Conservation (phyloP, 2,329 filamentous ascomycete genomes). For the Alternaria arborescens region DNA sequence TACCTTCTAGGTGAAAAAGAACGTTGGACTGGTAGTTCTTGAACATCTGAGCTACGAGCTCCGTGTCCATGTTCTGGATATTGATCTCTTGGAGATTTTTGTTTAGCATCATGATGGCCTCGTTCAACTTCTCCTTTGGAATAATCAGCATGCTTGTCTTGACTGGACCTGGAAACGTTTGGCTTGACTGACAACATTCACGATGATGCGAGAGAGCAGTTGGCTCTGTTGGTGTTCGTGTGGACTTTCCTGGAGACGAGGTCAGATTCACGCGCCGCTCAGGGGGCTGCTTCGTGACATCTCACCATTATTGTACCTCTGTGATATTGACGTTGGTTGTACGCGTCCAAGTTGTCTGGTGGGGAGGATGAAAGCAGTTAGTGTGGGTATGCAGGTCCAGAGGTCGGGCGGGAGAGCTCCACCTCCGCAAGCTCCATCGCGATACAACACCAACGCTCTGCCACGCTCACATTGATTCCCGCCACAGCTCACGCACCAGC, state of each 20-base stretch:
- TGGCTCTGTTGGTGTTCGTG: conserved; percentile 98
- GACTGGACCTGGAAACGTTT: conserved; percentile 1
- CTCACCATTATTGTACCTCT: conserved; percentile 38
- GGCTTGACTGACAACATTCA: conserved; percentile 81
- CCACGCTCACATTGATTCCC: not conserved
- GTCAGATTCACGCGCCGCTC: conserved; percentile 22
- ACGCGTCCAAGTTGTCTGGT: conserved; percentile 34
- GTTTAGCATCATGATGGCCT: conserved; percentile 91
- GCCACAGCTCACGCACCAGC: not conserved
- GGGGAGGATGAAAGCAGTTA: conserved; percentile 40
- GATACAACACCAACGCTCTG: conserved; percentile 8
- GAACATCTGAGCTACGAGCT: conserved; percentile 98
- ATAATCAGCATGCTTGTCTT: conserved; percentile 12
- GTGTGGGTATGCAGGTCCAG: conserved; percentile 21
- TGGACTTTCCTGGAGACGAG: conserved; percentile 76
- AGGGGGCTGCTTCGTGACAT: not conserved
- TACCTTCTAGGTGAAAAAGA: conserved; percentile 95
- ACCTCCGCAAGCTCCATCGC: conserved; percentile 31
- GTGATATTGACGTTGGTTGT: conserved; percentile 12
- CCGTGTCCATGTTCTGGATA: conserved; percentile 98
- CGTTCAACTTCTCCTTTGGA: conserved; percentile 91
- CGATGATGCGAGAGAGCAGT: conserved; percentile 92
- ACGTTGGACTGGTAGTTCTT: conserved; percentile 99
- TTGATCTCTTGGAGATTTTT: conserved; percentile 96
- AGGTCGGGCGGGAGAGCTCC: conserved; percentile 25